Conservation (phyloP, 495 filamentous ascomycete genomes). For the Neurospora tetrasperma region DNA sequence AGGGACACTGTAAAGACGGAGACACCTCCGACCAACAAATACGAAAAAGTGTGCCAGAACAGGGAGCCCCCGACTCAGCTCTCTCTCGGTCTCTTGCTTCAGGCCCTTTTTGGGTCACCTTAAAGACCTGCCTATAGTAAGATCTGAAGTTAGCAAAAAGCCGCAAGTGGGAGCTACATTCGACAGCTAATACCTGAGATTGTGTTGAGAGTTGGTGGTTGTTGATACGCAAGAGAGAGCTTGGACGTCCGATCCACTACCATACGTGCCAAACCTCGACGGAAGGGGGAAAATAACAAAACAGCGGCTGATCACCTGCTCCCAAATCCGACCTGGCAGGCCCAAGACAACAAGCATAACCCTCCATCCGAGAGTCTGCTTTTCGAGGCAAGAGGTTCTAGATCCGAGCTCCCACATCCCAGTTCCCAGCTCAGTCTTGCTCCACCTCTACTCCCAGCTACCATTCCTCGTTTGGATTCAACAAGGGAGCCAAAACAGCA, state of each 20-base stretch:
- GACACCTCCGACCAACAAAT: background rate
- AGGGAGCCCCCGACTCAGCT: background rate
- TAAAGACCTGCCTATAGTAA: background rate
- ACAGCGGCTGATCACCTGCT: background rate
- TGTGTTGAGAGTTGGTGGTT: background rate
- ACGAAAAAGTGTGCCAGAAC: background rate
- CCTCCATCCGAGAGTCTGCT: background rate
- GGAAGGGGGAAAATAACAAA: background rate
- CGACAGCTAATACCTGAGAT: background rate
- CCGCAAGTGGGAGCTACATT: background rate
- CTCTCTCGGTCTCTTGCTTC: background rate
- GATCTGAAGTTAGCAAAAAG: background rate
- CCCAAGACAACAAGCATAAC: background rate
- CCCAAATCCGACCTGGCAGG: background rate
- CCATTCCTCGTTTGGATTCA: background rate
- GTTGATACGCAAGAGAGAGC: background rate
- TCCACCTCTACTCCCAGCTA: background rate
- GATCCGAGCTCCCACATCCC: background rate
- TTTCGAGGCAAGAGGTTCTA: background rate
- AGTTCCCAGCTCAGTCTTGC: background rate
- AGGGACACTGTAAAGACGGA: background rate
- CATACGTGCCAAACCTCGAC: background rate
- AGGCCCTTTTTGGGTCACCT: background rate
- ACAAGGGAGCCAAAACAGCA: background rate
- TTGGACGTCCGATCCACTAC: background rate